Base-by-base conservation (phyloP, 495 filamentous ascomycete genomes). In the Glutinoglossum americanum region DNA sequence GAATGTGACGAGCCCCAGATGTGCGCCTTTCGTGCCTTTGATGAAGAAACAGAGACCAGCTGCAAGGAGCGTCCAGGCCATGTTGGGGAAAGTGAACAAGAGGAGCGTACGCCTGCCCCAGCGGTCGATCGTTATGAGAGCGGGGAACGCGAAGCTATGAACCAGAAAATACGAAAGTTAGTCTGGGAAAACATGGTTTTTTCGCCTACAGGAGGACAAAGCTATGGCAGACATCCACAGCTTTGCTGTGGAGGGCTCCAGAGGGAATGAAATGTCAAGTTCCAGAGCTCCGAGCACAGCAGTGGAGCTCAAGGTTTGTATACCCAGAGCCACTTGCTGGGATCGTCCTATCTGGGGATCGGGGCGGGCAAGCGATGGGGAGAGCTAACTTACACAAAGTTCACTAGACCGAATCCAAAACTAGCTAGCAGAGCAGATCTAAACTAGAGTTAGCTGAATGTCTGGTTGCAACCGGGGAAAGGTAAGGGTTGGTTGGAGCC, bases 381-480 rank as follows among this genome's bases (percentile, higher is more conserved):
- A 17, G 10, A 21, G n/a, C 13, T 21, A 21, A 55, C 51, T 32
- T 15, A 55, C 51, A 84, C 44, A 66, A 84, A 90, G 68, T 92
- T 89, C 61, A 89, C 74, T 0, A 85, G 65, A 30, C 86, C 87
- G 63, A 89, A 90, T 0, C 87, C 87, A 62, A 80, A 85, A 39
- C 51, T 55, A 13, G 21, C 23, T 6, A 33, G 23, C 0, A 55
- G 26, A 0, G 51, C 51, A 9, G 30, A 4, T 2, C 32, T 23
- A 54, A 26, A n/a, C 51, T 15, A 0, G 1, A 19, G 26, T 54
- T 35, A 54, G 6, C 5, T 8, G 27, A n/a, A 19, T 28, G 27
- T 3, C n/a, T 17, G 48, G 1, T 51, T 0, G 23, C 48, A 13
- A 35, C 6, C 0, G 15, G 26, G 27, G 13, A 25, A 6, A 0